Evolutionary conservation across 345 rosid species (phyloP), one percentile per base, ranked within the genome.

Genomic region (Syzygium jambos): DNA sequence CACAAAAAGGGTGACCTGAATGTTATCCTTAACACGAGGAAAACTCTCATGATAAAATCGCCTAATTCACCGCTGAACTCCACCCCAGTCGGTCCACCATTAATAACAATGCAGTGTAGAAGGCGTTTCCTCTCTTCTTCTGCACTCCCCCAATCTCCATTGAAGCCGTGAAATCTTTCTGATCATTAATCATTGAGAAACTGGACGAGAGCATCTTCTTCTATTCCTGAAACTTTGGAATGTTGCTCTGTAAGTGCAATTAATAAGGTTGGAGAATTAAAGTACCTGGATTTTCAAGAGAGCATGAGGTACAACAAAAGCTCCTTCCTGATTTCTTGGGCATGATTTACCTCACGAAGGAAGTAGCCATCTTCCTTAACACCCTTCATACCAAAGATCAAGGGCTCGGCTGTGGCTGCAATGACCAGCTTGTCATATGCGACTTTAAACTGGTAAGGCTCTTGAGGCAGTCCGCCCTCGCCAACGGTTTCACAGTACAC

Each of bases 51-150:
- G 91, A 97, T 97, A 87, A 97, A 96, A 93, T 96, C 98, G 90
- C 99, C 95, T 91, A 95, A 85, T 89, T 97, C 99, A 85, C 97
- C 96, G 30, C 98, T 98, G 25, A 96, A 96, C 90, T 98, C 99
- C 7, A 96, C 98, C 25, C 99, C 98, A 34, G 99, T 96, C 2
- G 99, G 99, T 13, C 99, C 98, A 85, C 99, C 99, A 56, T 98
- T 98, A 65, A 98, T 94, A n/a, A 98, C 97, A 73, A 95, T 98
- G 56, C 97, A 95, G 87, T 96, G 99, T 89, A 98, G 84, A 80
- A 96, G 91, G 84, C 96, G 6, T 41, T 41, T 41, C 43, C 91
- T 98, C 88, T 96, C 99, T 49, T 91, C 97, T 87, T 91, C 93
- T 4, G 93, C 22, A 30, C 22, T 51, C 4, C 27, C 65, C 7